Conservation (phyloP, 2,329 filamentous ascomycete genomes). For the Atkinsonella texensis region DNA sequence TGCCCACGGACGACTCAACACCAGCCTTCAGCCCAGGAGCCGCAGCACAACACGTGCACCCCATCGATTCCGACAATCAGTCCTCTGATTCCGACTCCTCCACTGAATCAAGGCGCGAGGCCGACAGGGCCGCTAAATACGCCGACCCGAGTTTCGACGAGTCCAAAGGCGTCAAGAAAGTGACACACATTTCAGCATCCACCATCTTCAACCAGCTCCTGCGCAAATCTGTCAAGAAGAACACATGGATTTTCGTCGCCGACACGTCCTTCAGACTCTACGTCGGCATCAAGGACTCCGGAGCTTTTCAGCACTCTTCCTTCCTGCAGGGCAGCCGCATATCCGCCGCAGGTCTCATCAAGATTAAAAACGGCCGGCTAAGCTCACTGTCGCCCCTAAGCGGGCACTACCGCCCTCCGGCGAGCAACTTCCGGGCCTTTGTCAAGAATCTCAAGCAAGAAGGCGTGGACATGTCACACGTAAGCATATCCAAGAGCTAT, state of each 20-base stretch:
- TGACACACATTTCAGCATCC: conserved; percentile 55
- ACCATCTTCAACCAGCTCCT: conserved; percentile 69
- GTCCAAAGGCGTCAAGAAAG: conserved; percentile 40
- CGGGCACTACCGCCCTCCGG: conserved; percentile 78
- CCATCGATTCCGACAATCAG: conserved; percentile 8
- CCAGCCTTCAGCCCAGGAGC: conserved; percentile 33
- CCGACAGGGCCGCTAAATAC: conserved; percentile 51
- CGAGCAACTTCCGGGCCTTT: conserved; percentile 73
- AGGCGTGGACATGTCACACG: conserved; percentile 66
- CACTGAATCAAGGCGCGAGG: conserved; percentile 37
- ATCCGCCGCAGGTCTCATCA: conserved; percentile 71
- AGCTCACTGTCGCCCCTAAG: conserved; percentile 57
- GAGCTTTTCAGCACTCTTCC: conserved; percentile 82
- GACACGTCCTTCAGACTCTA: conserved; percentile 79
- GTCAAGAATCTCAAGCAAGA: conserved; percentile 58
- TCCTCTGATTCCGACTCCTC: conserved; percentile 24
- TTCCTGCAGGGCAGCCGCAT: conserved; percentile 78
- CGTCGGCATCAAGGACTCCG: conserved; percentile 79
- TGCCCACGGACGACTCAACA: conserved; percentile 47
- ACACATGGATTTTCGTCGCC: conserved; percentile 89
- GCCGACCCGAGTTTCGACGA: conserved; percentile 50
- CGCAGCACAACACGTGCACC: conserved; percentile 6
- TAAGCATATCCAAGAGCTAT: conserved; percentile 72
- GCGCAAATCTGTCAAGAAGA: conserved; percentile 67
- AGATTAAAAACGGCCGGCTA: conserved; percentile 71